A percentile compares a stretch with the other conserved stretches of the same genome.
Evolutionary conservation across 768 basidiomycete species (phyloP).

Genomic region (Tricholomella constricta): DNA sequence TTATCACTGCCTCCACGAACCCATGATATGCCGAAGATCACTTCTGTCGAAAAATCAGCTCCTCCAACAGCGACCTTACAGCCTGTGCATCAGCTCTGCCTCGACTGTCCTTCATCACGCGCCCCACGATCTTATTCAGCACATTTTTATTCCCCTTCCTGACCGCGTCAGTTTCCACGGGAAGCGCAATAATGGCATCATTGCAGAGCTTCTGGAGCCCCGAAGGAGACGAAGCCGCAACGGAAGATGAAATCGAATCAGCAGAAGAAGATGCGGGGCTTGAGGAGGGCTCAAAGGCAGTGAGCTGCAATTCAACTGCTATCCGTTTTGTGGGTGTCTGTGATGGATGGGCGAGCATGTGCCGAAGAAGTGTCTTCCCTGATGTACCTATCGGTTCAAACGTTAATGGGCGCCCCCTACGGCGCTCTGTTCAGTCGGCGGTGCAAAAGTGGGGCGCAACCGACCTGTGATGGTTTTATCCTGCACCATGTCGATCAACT

Average conservation of each 20-base stretch:
- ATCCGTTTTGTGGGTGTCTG: constrained; percentile 39
- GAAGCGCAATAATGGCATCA: constrained; percentile 65
- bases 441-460: constrained; percentile 4
- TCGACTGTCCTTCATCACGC: constrained; percentile 79
- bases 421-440: not conserved
- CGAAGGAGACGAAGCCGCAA: constrained; percentile 20
- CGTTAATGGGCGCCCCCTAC: constrained; percentile 6
- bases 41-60: constrained; percentile 34
- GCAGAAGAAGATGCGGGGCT: constrained; percentile 11
- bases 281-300: constrained; percentile 35
- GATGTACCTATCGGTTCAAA: constrained; percentile 58
- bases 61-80: constrained; percentile 51
- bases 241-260: constrained; percentile 7
- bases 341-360: constrained; percentile 57
- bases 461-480: constrained; percentile 68
- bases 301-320: constrained; percentile 51
- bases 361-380: constrained; percentile 74
- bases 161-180: constrained; percentile 65
- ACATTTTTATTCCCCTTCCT: constrained; percentile 74
- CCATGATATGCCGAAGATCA: not conserved
- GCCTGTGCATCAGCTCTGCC: constrained; percentile 78
- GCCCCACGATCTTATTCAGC: constrained; percentile 78
- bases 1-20: not conserved
- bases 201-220: constrained; percentile 58
- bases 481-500: constrained; percentile 77